phyloP scores from a whole-genome alignment of 371 early-diverging fungal species.

The Mucor circinelloides region DNA sequence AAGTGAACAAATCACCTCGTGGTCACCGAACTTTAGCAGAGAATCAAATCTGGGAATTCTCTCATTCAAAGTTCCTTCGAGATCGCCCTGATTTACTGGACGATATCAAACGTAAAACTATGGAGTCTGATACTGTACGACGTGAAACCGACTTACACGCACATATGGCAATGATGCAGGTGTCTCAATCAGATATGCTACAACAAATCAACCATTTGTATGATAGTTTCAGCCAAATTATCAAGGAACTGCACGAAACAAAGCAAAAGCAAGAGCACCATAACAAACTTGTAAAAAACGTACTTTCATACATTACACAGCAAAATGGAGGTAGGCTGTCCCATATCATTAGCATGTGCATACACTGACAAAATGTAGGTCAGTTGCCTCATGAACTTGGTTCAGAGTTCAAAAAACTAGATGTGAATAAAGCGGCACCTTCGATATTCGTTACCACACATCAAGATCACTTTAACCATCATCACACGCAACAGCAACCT shows the following conservation, averaged over 20 bases:
- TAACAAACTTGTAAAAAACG: conserved; percentile 59
- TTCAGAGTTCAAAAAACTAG: conserved; percentile 30
- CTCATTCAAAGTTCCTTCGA: conserved; percentile 82
- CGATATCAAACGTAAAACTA: conserved; percentile 85
- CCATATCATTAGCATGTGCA: background rate
- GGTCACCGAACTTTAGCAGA: conserved; percentile 83
- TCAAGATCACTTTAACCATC: background rate
- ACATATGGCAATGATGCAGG: conserved; percentile 77
- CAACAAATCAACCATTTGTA: conserved; percentile 73
- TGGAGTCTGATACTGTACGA: conserved; percentile 76
- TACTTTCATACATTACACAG: conserved; percentile 60
- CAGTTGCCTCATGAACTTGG: conserved; percentile 44
- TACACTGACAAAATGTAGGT: background rate
- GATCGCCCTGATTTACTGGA: conserved; percentile 80
- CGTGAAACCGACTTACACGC: conserved; percentile 75
- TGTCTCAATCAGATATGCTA: conserved; percentile 74
- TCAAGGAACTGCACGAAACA: conserved; percentile 73
- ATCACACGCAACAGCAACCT: conserved; percentile 5
- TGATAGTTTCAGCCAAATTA: conserved; percentile 69
- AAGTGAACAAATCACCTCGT: conserved; percentile 84
- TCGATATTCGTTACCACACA: conserved; percentile 67
- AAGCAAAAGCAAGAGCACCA: conserved; percentile 67
- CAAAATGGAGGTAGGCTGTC: conserved; percentile 37
- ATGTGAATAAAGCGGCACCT: conserved; percentile 39
- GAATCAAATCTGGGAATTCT: conserved; percentile 94